Base-by-base conservation (phyloP, 2,329 filamentous ascomycete species). In the Dichotomopilus funicola region DNA sequence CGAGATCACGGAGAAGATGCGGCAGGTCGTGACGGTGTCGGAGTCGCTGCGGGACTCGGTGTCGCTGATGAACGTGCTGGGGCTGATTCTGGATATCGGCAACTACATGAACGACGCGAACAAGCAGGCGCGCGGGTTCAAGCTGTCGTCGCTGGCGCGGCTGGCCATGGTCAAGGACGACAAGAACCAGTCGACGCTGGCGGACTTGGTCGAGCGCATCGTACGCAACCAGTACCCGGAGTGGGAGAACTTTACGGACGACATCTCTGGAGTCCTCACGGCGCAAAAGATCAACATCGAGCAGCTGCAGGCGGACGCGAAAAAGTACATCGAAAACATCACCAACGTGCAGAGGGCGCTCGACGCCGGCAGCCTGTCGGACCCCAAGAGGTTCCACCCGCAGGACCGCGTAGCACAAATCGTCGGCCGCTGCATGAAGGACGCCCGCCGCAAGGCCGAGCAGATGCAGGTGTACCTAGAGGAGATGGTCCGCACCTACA, bases 31-130 rank as follows among this genome's bases (percentile, higher is more conserved):
- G 38, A 76, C 77, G 35, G 91, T 96, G 7, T 92, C 91, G 4
- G 92, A 97, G 73, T 88, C 90, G 8, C 75, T 99, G 53, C 83
- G 92, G 48, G 91, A 95, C 68, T 96, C 91, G 1, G 90, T 95
- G 33, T 88, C 90, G 33, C 75, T 99, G 65, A 96, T 97, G 86
- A 96, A 95, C 62, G 91, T 99, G 47, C 82, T 99, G 55, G 91
- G 92, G 57, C 80, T 97, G 59, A 99, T 99, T 71, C 77, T 99
- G 65, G 92, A 96, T 71, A 96, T 99, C 67, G 94, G 94, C 71
- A 99, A 99, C 72, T 99, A 96, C 79, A 99, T 99, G 94, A 99
- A 99, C 77, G 94, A 97, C 69, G 87, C 91, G 54, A 97, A 96
- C 75, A 99, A 99, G 75, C 94, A 97, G 73, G 94, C 94, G 4